These are phyloP conservation scores for Arthrobotrys sinensis DNA, from an alignment of 2,329 filamentous ascomycete species.

Conservation along the genomic window DNA sequence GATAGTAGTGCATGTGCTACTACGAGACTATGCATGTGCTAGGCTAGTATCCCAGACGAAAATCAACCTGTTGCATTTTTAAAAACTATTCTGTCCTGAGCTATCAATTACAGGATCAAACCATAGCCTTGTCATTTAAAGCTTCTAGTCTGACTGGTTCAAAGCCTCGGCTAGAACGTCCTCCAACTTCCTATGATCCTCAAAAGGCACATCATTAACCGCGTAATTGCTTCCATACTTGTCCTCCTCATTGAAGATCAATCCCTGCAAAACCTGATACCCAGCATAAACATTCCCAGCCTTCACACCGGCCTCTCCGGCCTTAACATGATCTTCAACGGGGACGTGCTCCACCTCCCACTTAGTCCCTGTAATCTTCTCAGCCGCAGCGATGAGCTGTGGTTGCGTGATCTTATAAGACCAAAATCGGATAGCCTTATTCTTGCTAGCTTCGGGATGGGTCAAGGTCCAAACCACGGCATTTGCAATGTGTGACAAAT, in stretches of 20 bases:
- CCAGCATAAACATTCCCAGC: constrained; percentile 44
- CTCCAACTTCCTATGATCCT: constrained; percentile 40
- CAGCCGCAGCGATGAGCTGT: constrained; percentile 65
- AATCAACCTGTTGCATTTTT: constrained; percentile 7
- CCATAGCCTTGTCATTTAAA: neutral
- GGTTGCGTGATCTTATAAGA: constrained; percentile 70
- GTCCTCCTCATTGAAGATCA: constrained; percentile 52
- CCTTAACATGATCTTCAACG: constrained; percentile 63
- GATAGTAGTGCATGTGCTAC: no score
- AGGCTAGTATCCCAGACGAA: no score
- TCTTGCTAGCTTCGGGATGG: constrained; percentile 72
- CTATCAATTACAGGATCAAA: neutral
- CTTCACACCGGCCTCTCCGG: constrained; percentile 57
- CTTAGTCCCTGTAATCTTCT: constrained; percentile 66
- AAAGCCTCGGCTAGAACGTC: constrained; percentile 35
- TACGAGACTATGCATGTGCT: no score
- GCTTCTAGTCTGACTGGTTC: constrained; percentile 5
- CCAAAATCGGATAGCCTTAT: constrained; percentile 70
- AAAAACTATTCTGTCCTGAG: neutral
- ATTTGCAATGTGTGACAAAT: constrained; percentile 69
- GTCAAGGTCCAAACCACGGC: constrained; percentile 71
- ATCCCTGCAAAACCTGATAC: constrained; percentile 48
- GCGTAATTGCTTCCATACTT: constrained; percentile 35
- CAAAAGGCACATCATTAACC: constrained; percentile 38
- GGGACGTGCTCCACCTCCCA: constrained; percentile 62